These are phyloP conservation scores for Blastobotrys ciferrii DNA, from an alignment of 1,139 yeast species.

Conservation along the genomic window DNA sequence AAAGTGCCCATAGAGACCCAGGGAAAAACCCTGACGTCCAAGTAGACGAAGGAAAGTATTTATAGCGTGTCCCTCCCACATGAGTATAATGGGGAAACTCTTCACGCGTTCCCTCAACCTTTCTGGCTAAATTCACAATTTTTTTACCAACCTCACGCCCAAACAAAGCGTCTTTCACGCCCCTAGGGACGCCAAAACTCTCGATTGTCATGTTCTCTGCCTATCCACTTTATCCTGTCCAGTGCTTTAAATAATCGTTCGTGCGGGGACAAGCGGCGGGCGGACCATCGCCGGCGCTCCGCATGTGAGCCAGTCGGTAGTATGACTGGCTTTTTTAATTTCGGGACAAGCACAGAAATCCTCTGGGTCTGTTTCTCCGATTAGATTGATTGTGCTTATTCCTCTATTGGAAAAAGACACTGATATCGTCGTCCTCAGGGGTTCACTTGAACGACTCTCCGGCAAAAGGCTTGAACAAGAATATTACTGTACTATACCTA, in stretches of 20 bases:
- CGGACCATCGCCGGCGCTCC: not conserved
- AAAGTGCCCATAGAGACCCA: constrained; percentile 30
- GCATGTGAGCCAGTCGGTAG: no score
- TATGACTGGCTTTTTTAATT: no score
- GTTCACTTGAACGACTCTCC: no score
- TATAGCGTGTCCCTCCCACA: constrained; percentile 7
- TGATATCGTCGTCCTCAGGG: no score
- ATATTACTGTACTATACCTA: no score
- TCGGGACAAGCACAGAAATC: no score
- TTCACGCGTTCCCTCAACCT: not conserved
- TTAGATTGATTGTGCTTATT: no score
- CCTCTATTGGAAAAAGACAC: no score
- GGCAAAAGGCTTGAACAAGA: no score
- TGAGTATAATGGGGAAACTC: constrained; percentile 15
- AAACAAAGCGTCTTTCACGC: not conserved
- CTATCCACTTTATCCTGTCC: no score
- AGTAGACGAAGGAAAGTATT: not conserved
- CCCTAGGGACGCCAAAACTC: not conserved
- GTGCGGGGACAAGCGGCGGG: not conserved
- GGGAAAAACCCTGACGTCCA: constrained; percentile 38
- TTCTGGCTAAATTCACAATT: not conserved
- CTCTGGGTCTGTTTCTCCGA: no score
- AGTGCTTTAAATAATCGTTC: no score
- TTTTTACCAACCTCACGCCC: not conserved
- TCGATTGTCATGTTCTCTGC: not conserved